Base-by-base conservation (phyloP, 208 protist genomes). In the Leishmania major region DNA sequence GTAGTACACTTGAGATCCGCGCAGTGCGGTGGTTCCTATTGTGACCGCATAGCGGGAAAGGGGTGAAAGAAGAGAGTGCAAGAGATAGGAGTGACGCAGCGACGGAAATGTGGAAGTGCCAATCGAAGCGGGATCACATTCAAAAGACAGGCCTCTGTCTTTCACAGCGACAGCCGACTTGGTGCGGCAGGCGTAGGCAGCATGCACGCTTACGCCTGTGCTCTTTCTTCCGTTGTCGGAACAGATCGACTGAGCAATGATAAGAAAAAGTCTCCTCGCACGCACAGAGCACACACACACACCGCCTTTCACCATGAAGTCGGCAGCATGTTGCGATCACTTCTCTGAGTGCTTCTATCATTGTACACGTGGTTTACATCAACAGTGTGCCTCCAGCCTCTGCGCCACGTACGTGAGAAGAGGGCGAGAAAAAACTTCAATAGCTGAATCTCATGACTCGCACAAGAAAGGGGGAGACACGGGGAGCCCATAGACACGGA, bases 331-430 rank as follows among this genome's bases (percentile, higher is more conserved):
- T 10, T 45, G 10, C 28, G 15, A 31, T 31, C 69, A 25, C 35
- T 28, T 59, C 35, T 19, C 22, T 15, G 19, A 2, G 8, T 19
- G 28, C 45, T 47, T 77, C 31, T 70, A 49, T 49, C 43, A 73
- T n/a, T 47, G 47, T 45, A 22, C 73, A 15, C 71, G 35, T 62
- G 51, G 73, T 62, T 77, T 77, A 77, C 73, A 77, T 77, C 73
- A 40, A 40, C 69, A 73, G 22, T 31, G 40, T 19, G 5, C 43
- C 69, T 31, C 43, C 69, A 10, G 25, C 49, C 73, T 10, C 43
- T 51, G 69, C 37, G 19, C 45, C 69, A 73, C 37, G n/a, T 3
- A 53, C 43, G 28, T n/a, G n/a, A 35, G 69, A 73, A 73, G 43
- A 53, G 17, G 69, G 25, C 43, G 2, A 31, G 11, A 47, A 47